phyloP scores from a whole-genome alignment of 257 asterid species.

The Solanum chaucha region DNA sequence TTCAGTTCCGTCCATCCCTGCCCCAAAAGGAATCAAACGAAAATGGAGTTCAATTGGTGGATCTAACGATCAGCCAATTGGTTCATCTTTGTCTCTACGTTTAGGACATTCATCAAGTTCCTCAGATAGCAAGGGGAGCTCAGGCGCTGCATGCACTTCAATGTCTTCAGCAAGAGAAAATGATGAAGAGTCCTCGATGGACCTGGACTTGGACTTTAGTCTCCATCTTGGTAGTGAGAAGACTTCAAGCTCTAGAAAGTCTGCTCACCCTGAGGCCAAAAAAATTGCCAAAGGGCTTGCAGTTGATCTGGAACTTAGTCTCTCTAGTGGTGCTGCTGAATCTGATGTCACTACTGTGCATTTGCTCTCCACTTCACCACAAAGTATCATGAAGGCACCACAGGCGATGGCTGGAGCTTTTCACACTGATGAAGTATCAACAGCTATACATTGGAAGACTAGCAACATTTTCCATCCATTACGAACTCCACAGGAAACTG shows the following conservation, averaged over 20 bases:
- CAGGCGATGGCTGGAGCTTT: constrained; percentile 15
- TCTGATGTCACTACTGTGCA: constrained; percentile 55
- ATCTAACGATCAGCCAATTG: constrained; percentile 24
- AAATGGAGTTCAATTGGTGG: constrained; percentile 46
- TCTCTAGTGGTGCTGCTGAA: constrained; percentile 51
- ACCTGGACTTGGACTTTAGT: constrained; percentile 76
- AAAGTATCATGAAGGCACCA: constrained; percentile 13
- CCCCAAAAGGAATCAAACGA: constrained; percentile 60
- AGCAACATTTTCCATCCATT: constrained; percentile 23
- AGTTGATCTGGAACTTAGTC: constrained; percentile 76
- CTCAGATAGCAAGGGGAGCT: constrained; percentile 90
- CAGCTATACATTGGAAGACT: constrained; percentile 9
- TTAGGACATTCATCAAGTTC: constrained; percentile 90
- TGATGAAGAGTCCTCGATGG: constrained; percentile 82
- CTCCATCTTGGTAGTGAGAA: constrained; percentile 77
- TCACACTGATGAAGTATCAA: constrained; percentile 32
- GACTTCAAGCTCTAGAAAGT: constrained; percentile 30
- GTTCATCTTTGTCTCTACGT: constrained; percentile 41
- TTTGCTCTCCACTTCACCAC: constrained; percentile 27
- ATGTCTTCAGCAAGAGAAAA: constrained; percentile 77
- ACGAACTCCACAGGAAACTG: constrained; percentile 19
- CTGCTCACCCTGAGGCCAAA: constrained; percentile 27
- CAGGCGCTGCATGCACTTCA: constrained; percentile 82
- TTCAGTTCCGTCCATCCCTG: constrained; percentile 21
- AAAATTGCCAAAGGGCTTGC: constrained; percentile 27